A percentile compares a stretch with the other conserved stretches of the same genome.
These are phyloP conservation scores for Clavispora phyllophila DNA, from an alignment of 805 yeast species.

Conservation along the genomic window DNA sequence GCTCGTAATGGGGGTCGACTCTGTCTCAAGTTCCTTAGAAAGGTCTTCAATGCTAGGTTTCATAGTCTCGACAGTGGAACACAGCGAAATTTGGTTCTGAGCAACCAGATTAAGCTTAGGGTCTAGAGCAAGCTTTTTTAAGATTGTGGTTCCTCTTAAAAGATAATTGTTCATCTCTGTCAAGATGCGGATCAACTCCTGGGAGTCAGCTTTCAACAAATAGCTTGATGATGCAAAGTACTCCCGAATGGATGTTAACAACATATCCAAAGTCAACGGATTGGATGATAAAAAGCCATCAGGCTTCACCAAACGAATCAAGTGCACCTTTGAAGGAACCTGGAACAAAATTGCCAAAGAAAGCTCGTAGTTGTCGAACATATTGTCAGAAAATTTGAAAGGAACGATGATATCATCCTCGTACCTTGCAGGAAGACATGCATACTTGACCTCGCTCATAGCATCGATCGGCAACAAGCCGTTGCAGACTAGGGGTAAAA, in stretches of 20 bases:
- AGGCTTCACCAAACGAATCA: not conserved
- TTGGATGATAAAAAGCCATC: not conserved
- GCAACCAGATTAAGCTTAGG: not conserved
- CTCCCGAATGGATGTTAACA: not conserved
- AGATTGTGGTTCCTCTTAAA: not conserved
- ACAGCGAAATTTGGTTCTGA: not conserved
- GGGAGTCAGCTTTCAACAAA: not conserved
- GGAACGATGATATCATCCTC: slow-evolving; percentile 1
- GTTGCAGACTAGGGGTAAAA: slow-evolving; percentile 2
- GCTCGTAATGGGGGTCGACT: not conserved
- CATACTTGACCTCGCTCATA: slow-evolving; percentile 2
- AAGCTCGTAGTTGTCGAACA: slow-evolving; percentile 6
- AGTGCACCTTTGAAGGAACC: slow-evolving; percentile 1
- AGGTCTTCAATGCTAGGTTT: not conserved
- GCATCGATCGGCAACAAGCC: slow-evolving; percentile 1
- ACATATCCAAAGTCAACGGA: not conserved
- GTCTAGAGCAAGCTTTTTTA: not conserved
- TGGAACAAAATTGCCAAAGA: slow-evolving; percentile 3
- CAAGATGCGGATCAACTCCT: not conserved
- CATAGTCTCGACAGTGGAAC: not conserved
- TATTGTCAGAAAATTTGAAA: not conserved
- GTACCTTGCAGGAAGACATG: slow-evolving; percentile 3
- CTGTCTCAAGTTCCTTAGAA: not conserved
- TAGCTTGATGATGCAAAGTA: not conserved
- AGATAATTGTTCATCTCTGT: not conserved